phyloP scores from a whole-genome alignment of 768 basidiomycete species.

The Phylloporus sp. region DNA sequence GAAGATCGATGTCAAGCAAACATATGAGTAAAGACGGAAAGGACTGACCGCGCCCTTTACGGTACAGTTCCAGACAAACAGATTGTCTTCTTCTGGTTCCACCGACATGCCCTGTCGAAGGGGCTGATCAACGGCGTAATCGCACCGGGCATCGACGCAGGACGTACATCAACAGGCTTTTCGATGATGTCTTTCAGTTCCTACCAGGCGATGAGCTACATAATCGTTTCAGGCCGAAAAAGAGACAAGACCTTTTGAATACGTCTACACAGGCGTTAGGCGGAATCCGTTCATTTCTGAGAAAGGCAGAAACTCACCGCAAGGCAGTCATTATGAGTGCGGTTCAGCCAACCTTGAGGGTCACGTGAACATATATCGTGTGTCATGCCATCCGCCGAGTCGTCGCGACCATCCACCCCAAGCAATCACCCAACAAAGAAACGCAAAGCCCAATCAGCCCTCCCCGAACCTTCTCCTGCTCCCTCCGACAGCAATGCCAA shows the following conservation, averaged over 20 bases:
- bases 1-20: conserved; percentile 2
- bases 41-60: conserved; percentile 67
- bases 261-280: conserved; percentile 44
- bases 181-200: conserved; percentile 59
- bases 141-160: conserved; percentile 7
- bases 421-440: conserved; percentile 32
- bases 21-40: not conserved
- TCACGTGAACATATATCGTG: not conserved
- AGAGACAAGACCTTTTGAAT: conserved; percentile 59
- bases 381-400: conserved; percentile 24
- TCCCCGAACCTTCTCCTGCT: conserved; percentile 46
- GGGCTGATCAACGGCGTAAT: conserved; percentile 8
- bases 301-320: conserved; percentile 26
- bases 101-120: conserved; percentile 53
- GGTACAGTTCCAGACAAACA: conserved; percentile 72
- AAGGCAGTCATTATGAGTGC: conserved; percentile 35
- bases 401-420: conserved; percentile 35
- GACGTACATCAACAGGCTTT: conserved; percentile 60
- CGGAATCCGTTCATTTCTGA: not conserved
- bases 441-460: conserved; percentile 49
- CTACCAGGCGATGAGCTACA: conserved; percentile 34
- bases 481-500: conserved; percentile 49
- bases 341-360: not conserved
- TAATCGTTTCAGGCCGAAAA: not conserved
- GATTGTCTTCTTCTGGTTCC: conserved; percentile 62